Percentiles rank a stretch among this genome's conserved stretches.
phyloP scores from a whole-genome alignment of 2,329 filamentous ascomycete species.

The Talaromyces atroroseus region DNA sequence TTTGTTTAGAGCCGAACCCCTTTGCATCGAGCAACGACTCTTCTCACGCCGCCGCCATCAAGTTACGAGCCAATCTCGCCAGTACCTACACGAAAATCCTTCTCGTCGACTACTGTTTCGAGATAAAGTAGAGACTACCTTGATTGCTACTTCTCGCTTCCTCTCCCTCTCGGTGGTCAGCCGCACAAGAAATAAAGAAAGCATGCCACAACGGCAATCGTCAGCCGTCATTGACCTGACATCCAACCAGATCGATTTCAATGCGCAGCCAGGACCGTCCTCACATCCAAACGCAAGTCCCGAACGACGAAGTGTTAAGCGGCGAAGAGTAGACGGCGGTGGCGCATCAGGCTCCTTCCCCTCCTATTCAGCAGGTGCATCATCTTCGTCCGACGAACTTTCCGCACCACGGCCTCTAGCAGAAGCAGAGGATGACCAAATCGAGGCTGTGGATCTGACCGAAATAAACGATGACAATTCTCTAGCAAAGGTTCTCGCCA shows the following conservation, averaged over 20 bases:
- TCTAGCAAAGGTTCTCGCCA: conserved; percentile 45
- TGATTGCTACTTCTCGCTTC: neutral
- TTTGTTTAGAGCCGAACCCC: neutral
- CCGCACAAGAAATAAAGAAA: neutral
- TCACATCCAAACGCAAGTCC: neutral
- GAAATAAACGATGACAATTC: conserved; percentile 36
- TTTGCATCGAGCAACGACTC: neutral
- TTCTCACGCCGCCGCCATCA: neutral
- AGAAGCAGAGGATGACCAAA: conserved; percentile 17
- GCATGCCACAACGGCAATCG: conserved; percentile 4
- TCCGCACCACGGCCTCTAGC: neutral
- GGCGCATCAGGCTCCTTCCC: conserved; percentile 10
- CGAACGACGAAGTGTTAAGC: conserved; percentile 13
- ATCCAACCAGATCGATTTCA: conserved; percentile 7
- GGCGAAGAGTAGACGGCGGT: conserved; percentile 11
- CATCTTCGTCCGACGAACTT: conserved; percentile 9
- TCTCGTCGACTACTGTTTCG: neutral
- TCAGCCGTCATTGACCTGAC: conserved; percentile 10
- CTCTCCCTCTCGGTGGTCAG: neutral
- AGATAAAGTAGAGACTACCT: too few relatives aligned
- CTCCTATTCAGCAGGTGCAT: conserved; percentile 12
- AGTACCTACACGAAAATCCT: neutral
- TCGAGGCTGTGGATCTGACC: conserved; percentile 50
- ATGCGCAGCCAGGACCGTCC: neutral
- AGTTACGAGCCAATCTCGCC: neutral